These are phyloP conservation scores for Aspergillus brunneoviolaceus DNA, from an alignment of 2,329 filamentous ascomycete genomes.

Conservation along the genomic window DNA sequence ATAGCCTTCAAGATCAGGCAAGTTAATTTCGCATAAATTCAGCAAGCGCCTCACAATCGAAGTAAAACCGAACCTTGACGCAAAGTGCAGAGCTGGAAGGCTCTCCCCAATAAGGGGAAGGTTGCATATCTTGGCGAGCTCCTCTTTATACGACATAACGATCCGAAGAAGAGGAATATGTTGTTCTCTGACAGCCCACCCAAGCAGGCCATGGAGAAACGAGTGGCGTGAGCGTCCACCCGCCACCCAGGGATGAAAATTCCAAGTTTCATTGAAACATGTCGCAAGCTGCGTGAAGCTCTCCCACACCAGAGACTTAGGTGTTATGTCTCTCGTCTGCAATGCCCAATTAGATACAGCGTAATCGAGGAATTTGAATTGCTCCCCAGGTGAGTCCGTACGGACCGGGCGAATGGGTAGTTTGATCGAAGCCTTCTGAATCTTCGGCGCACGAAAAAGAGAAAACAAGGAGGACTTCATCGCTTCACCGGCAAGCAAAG, in stretches of 20 bases:
- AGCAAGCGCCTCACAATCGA: not conserved
- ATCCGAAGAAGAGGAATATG: conserved; percentile 19
- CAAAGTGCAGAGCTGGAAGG: conserved; percentile 23
- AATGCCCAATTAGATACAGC: conserved; percentile 17
- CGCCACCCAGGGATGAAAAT: conserved; percentile 23
- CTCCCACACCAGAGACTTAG: conserved; percentile 12
- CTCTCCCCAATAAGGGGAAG: conserved; percentile 19
- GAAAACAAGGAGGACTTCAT: not conserved
- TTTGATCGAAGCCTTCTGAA: not conserved
- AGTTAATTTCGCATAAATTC: not conserved
- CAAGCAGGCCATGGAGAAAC: conserved; percentile 21
- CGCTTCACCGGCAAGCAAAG: not conserved
- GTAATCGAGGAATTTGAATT: conserved; percentile 21
- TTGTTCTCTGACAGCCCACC: conserved; percentile 22
- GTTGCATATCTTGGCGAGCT: conserved; percentile 13
- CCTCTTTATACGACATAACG: not conserved
- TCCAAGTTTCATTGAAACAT: conserved; percentile 23
- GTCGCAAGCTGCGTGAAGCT: conserved; percentile 17
- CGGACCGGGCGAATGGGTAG: conserved; percentile 7
- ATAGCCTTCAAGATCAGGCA: not conserved
- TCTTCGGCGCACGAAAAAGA: not conserved
- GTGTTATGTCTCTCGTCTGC: conserved; percentile 17
- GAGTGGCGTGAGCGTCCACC: conserved; percentile 19
- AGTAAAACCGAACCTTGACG: conserved; percentile 16
- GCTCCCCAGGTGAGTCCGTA: conserved; percentile 6